Percentiles rank a stretch among this genome's conserved stretches.
Conservation (phyloP, 1,139 yeast species). For the Blastobotrys niveus region DNA sequence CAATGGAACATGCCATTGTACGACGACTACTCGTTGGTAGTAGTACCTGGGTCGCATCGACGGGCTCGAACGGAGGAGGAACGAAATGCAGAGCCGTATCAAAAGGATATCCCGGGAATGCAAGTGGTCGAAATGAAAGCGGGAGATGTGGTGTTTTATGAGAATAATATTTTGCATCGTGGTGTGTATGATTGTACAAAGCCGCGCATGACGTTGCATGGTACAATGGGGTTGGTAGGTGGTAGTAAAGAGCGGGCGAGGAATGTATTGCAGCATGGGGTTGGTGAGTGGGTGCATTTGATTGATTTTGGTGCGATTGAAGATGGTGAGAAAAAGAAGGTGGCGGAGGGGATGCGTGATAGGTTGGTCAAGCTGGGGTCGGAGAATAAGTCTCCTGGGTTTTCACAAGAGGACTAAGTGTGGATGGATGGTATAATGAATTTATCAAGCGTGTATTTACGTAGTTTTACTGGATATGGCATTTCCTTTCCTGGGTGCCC, state of each 20-base stretch:
- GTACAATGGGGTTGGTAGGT: slow-evolving; percentile 47
- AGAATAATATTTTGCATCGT: slow-evolving; percentile 49
- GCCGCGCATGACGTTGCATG: slow-evolving; percentile 47
- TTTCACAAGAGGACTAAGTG: slow-evolving; percentile 11
- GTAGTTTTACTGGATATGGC: too few species aligned
- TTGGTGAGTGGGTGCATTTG: slow-evolving; percentile 41
- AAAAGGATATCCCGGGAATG: slow-evolving; percentile 40
- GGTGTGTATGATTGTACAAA: slow-evolving; percentile 42
- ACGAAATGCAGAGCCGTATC: slow-evolving; percentile 34
- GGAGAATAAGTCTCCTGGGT: slow-evolving; percentile 10
- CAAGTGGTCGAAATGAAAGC: slow-evolving; percentile 44
- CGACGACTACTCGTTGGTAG: slow-evolving; percentile 47
- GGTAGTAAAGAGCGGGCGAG: slow-evolving; percentile 45
- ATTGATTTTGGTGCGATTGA: slow-evolving; percentile 7
- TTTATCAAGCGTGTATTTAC: too few species aligned
- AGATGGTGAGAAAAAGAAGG: neutral
- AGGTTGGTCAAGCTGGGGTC: slow-evolving; percentile 12
- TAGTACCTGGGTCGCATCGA: slow-evolving; percentile 48
- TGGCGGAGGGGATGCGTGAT: slow-evolving; percentile 13
- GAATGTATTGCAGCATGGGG: slow-evolving; percentile 53
- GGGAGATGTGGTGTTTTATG: slow-evolving; percentile 52
- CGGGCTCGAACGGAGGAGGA: slow-evolving; percentile 46
- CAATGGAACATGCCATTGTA: slow-evolving; percentile 52
- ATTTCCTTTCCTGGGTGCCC: too few species aligned
- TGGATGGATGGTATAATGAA: too few species aligned